phyloP scores from a whole-genome alignment of 1,284 basidiomycete species.

The Sporisorium reilianum region DNA sequence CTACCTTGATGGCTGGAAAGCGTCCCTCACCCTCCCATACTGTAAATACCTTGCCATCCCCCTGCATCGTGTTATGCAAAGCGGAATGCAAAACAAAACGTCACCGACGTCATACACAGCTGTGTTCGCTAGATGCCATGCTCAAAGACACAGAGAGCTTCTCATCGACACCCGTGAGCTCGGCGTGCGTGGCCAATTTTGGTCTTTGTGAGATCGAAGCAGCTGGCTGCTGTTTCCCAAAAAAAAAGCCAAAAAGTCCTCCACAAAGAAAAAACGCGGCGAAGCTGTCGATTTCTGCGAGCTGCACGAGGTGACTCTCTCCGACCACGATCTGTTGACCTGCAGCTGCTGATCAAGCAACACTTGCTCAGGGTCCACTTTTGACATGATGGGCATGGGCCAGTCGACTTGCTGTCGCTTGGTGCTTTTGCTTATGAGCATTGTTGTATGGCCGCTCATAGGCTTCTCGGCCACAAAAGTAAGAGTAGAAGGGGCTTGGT shows the following conservation, averaged over 20 bases:
- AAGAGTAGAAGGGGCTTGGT: too few relatives aligned
- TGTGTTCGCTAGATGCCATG: too few relatives aligned
- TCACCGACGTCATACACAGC: too few relatives aligned
- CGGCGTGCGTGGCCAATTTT: too few relatives aligned
- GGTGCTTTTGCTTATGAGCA: slow-evolving; percentile 1
- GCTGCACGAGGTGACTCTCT: slow-evolving; percentile 5
- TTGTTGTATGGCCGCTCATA: not conserved
- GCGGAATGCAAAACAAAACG: slow-evolving; percentile 10
- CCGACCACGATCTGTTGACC: slow-evolving; percentile 26
- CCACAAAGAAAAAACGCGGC: too few relatives aligned
- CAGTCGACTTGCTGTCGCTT: not conserved
- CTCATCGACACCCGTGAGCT: too few relatives aligned
- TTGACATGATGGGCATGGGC: not conserved
- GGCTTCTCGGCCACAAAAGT: too few relatives aligned
- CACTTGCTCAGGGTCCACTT: slow-evolving; percentile 20
- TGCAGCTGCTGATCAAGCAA: slow-evolving; percentile 42
- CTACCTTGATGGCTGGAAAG: not conserved
- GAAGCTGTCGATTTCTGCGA: slow-evolving; percentile 9
- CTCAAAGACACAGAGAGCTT: too few relatives aligned
- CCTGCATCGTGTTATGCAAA: not conserved
- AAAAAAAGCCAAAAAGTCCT: too few relatives aligned
- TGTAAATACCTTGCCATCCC: slow-evolving; percentile 13
- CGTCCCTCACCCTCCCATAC: not conserved
- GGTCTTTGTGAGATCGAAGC: too few relatives aligned
- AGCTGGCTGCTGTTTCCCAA: too few relatives aligned